Evolutionary conservation across 352 stramenopile genomes (phyloP).

Genomic region (Phytophthora citricola): DNA sequence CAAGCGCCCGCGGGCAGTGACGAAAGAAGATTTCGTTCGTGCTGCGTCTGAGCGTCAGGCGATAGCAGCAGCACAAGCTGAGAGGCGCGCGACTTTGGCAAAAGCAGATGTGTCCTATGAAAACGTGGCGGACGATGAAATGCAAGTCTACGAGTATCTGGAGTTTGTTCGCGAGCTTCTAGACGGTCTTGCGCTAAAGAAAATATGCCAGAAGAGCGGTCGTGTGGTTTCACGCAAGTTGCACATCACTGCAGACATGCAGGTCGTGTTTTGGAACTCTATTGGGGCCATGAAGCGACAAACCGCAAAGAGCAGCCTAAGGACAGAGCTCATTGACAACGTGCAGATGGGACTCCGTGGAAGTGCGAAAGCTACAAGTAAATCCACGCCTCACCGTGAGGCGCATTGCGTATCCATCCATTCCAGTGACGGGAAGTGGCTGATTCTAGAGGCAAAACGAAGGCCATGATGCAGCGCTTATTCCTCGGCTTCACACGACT

Average conservation of each 20-base stretch:
- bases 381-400: conserved; percentile 18
- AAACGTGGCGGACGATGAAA: conserved; percentile 65
- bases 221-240: conserved; percentile 70
- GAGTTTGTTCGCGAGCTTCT: conserved; percentile 73
- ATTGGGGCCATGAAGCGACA: conserved; percentile 50
- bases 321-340: conserved; percentile 45
- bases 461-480: conserved; percentile 49
- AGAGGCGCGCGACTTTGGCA: conserved; percentile 54
- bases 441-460: conserved; percentile 63
- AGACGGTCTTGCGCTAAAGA: conserved; percentile 66
- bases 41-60: conserved; percentile 48
- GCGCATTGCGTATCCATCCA: conserved; percentile 55
- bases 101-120: conserved; percentile 72
- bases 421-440: conserved; percentile 50
- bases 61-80: conserved; percentile 51
- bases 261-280: conserved; percentile 63
- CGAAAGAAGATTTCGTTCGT: conserved; percentile 40
- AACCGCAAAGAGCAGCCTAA: conserved; percentile 60
- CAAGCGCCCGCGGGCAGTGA: conserved; percentile 6
- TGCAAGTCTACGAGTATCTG: conserved; percentile 74
- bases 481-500: conserved; percentile 61
- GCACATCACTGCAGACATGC: conserved; percentile 59
- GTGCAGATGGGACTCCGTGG: conserved; percentile 59
- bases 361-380: conserved; percentile 20
- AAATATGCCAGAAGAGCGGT: conserved; percentile 67